Conservation (phyloP, 148 eudicot genomes). For the Amaranthus hypochondriacus region DNA sequence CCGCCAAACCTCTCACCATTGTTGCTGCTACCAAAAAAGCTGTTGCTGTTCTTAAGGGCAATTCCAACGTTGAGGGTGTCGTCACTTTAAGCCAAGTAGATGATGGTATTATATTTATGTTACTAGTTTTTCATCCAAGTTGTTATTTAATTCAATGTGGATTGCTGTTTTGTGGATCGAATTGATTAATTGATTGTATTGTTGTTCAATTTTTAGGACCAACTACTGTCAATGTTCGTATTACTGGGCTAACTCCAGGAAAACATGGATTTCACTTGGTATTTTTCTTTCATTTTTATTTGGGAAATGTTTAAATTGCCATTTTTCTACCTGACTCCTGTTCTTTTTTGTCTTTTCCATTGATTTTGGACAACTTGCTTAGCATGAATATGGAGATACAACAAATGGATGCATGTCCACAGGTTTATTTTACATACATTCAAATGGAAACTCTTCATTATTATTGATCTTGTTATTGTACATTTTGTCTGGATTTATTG, state of each 20-base stretch:
- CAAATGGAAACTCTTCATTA: background rate
- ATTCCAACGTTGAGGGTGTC: conserved; percentile 74
- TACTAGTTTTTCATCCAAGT: background rate
- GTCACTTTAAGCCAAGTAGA: conserved; percentile 77
- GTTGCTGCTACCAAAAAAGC: conserved; percentile 77
- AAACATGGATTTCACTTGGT: conserved; percentile 74
- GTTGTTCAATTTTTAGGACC: conserved; percentile 45
- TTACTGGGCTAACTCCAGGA: conserved; percentile 80
- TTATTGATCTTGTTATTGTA: background rate
- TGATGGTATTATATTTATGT: conserved; percentile 29
- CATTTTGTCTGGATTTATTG: background rate
- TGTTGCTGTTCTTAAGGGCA: conserved; percentile 84
- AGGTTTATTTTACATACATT: conserved; percentile 38
- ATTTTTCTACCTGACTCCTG: conserved; percentile 4
- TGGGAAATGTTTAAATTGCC: background rate
- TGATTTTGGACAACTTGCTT: conserved; percentile 11
- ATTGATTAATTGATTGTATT: background rate
- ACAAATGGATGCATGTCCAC: conserved; percentile 97
- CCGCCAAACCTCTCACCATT: conserved; percentile 45
- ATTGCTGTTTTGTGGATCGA: background rate
- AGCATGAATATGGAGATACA: conserved; percentile 95
- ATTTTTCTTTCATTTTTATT: background rate
- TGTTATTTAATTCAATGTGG: background rate
- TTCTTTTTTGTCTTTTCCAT: background rate
- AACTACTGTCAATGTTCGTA: conserved; percentile 64